Evolutionary conservation across 1,284 basidiomycete species (phyloP), one percentile per base, ranked within the genome.

Genomic region (Cutaneotrichosporon sp.): DNA sequence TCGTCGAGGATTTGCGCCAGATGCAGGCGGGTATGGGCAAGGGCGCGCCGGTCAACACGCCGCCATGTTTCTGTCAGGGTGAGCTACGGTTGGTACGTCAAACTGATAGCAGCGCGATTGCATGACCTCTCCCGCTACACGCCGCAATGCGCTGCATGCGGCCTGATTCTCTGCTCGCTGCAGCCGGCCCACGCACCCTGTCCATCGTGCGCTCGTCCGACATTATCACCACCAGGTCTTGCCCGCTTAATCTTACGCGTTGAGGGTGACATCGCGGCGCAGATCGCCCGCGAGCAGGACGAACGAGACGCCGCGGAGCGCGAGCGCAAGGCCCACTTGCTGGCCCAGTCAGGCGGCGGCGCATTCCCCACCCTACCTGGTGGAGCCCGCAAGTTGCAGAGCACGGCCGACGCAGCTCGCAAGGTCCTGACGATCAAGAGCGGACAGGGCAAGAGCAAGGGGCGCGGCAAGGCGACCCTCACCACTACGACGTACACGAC

Each of bases 11-110:
- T 22, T 62, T 81, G 62, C 66, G 66, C 50, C 64, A 36, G 14
- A 61, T 79, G 36, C 72, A 73, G 62, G 70, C 67, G 4, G 73
- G 71, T 26, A 65, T 72, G 30, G 74, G 70, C 7, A 75, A 76
- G 61, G 60, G 62, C 8, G 56, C 50, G 9, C 14, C 49, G 18
- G 65, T 66, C 14, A 69, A 69, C 21, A 56, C 60, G 22, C 52
- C 62, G 30, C 68, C 71, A 4, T 82, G 81, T 65, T 82, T 82
- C 69, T 82, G 81, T 64, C 78, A 80, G 65, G 80, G 81, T 82
- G 57, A 65, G 78, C 72, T 14, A 26, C 11, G 13, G 13, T 14
- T 9, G 4, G 22, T 22, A 5, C 1, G 8, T 6, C 10, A 11
- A 51, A 38, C 63, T 64, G 40, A 65, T 49, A 11, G 16, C 65